Evolutionary conservation across 495 filamentous ascomycete species (phyloP).

Genomic region (Podospora sp.): DNA sequence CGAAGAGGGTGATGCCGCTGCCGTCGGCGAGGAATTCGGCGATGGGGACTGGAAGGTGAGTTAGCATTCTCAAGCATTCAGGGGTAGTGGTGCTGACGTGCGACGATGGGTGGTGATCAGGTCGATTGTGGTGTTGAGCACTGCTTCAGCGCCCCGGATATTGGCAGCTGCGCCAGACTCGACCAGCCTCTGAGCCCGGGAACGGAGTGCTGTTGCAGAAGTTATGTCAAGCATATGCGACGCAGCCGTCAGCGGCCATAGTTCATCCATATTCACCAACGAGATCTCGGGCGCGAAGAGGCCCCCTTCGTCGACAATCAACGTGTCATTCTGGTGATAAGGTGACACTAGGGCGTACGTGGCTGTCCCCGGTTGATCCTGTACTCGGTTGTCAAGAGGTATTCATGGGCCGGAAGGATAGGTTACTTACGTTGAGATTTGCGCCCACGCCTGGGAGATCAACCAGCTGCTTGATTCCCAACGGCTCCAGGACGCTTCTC

Average conservation of each 20-base stretch:
- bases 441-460: conserved; percentile 16
- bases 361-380: conserved; percentile 17
- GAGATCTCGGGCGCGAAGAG: conserved; percentile 19
- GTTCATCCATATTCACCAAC: conserved; percentile 13
- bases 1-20: neutral
- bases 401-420: neutral
- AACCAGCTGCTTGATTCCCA: conserved; percentile 4
- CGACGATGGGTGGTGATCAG: conserved; percentile 5
- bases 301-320: conserved; percentile 5
- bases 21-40: conserved; percentile 11
- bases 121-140: conserved; percentile 16
- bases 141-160: conserved; percentile 1
- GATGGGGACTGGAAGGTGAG: neutral
- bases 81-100: neutral
- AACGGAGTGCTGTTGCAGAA: neutral
- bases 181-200: conserved; percentile 9
- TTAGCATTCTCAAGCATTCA: neutral
- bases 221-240: neutral
- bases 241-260: neutral
- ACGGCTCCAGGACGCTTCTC: neutral
- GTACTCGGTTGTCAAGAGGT: neutral
- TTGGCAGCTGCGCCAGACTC: conserved; percentile 5
- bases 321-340: conserved; percentile 7
- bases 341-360: neutral
- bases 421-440: conserved; percentile 9